Evolutionary conservation across 257 asterid genomes (phyloP).

Genomic region (Handroanthus guayacan): DNA sequence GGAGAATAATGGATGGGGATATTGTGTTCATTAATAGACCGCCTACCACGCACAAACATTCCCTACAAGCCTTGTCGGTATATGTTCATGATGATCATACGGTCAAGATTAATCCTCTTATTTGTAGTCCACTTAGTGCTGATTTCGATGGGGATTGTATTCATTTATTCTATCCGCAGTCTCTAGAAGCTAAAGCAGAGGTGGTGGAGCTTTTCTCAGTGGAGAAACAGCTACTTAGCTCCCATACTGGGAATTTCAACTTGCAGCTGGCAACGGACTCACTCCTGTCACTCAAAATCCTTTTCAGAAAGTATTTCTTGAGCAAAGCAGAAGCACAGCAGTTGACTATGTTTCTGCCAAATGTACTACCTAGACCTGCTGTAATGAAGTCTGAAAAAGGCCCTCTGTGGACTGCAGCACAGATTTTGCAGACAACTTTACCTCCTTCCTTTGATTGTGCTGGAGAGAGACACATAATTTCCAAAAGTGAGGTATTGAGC

Average conservation of each 20-base stretch:
- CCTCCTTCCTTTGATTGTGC: slow-evolving; percentile 70
- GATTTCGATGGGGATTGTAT: slow-evolving; percentile 97
- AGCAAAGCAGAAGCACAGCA: slow-evolving; percentile 69
- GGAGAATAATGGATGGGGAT: slow-evolving; percentile 97
- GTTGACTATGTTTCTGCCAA: slow-evolving; percentile 79
- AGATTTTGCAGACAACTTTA: slow-evolving; percentile 73
- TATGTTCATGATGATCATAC: slow-evolving; percentile 91
- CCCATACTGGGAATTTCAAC: slow-evolving; percentile 96
- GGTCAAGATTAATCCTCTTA: slow-evolving; percentile 92
- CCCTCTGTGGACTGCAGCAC: slow-evolving; percentile 85
- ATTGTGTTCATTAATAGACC: slow-evolving; percentile 92
- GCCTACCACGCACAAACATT: slow-evolving; percentile 97
- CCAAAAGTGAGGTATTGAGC: slow-evolving; percentile 60
- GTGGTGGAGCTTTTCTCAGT: slow-evolving; percentile 92
- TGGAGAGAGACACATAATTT: slow-evolving; percentile 70
- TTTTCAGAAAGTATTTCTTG: slow-evolving; percentile 61
- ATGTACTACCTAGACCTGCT: slow-evolving; percentile 62
- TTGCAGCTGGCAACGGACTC: slow-evolving; percentile 86
- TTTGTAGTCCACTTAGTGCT: slow-evolving; percentile 95
- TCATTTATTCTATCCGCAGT: slow-evolving; percentile 93
- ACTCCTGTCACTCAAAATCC: slow-evolving; percentile 70
- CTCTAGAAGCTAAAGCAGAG: slow-evolving; percentile 95
- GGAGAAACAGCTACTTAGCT: slow-evolving; percentile 92
- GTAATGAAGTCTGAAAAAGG: slow-evolving; percentile 60
- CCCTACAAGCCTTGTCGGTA: slow-evolving; percentile 86